phyloP scores from a whole-genome alignment of 1,139 yeast genomes.

The Candida gigantensis region DNA sequence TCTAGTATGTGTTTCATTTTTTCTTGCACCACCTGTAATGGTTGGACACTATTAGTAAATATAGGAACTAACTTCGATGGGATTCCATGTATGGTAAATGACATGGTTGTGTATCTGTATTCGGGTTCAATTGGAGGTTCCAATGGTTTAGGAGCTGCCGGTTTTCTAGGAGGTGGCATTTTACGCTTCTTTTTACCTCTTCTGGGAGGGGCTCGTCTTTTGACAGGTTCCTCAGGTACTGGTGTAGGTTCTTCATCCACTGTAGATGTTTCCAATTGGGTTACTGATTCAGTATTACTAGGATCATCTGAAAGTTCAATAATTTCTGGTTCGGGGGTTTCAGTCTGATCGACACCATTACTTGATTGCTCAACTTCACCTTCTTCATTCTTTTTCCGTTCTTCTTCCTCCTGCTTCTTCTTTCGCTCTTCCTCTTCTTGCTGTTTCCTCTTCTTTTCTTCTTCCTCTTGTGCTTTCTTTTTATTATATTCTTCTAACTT shows the following conservation, averaged over 20 bases:
- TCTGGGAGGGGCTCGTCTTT: constrained; percentile 24
- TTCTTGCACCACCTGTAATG: constrained; percentile 53
- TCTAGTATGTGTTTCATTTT: constrained; percentile 64
- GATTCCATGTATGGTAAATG: constrained; percentile 62
- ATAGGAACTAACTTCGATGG: constrained; percentile 70
- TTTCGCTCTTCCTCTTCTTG: constrained; percentile 23
- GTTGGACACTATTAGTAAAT: constrained; percentile 66
- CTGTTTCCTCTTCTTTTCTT: constrained; percentile 28
- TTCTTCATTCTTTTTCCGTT: constrained; percentile 35
- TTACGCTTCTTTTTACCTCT: constrained; percentile 24
- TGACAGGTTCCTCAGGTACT: constrained; percentile 8
- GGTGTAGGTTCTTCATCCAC: constrained; percentile 14
- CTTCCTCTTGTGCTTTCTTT: constrained; percentile 24
- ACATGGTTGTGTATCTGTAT: constrained; percentile 56
- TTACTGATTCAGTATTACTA: constrained; percentile 1
- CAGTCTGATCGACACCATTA: too few relatives aligned
- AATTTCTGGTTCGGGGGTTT: background rate
- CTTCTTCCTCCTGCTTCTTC: constrained; percentile 16
- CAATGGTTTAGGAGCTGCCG: constrained; percentile 24
- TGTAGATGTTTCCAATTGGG: too few relatives aligned
- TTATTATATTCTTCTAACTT: constrained; percentile 33
- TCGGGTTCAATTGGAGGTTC: constrained; percentile 42
- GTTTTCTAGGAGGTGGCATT: constrained; percentile 21
- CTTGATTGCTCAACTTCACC: constrained; percentile 9
- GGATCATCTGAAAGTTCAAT: constrained; percentile 10